Evolutionary conservation across 129 eudicot species (phyloP), one percentile per base, ranked within the genome.

Genomic region (Escallonia herrerae): DNA sequence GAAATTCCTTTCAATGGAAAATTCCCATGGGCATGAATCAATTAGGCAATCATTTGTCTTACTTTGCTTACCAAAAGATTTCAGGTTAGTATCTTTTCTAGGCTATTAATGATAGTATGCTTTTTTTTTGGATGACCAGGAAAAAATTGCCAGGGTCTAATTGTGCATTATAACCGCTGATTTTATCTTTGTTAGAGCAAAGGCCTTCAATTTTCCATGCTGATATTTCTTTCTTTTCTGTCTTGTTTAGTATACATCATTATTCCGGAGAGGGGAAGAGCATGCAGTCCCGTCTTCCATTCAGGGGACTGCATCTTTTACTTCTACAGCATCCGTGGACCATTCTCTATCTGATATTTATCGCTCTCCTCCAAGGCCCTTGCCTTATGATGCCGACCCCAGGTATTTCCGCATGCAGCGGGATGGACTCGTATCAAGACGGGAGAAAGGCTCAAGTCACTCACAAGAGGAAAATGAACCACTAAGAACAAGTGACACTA

Each of bases 381-480:
- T 94, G 80, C 99, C 99, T 53, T 94, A 89, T 69, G 99, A 94
- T 72, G 90, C 84, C 9, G 97, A 94, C 76, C 91, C 95, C 50
- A 77, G 95, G 72, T 82, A 77, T 64, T 80, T 81, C 40, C 95
- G 89, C 77, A 78, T 82, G 69, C 99, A 83, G 70, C 83, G 84
- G 56, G 91, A 86, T 70, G 95, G 98, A 15, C 74, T 94, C 41
- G 89, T 94, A 70, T 89, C 93, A 5, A 86, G 98, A 78, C 79
- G 90, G 74, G 98, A 88, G 65, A 93, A 89, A 68, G 96, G 95
- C 63, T 81, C 91, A 12, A 86, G 93, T 66, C 99, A 84, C 56
- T 85, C 87, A 50, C 93, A 84, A 49, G 99, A 94, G 64, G 97
- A 94, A 82, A 75, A 81, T 63, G 96, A 89, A 66, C 90, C 96